Percentiles rank a stretch among this genome's conserved stretches.
Conservation (phyloP, 345 rosid genomes). For the Hibiscus mutabilis region DNA sequence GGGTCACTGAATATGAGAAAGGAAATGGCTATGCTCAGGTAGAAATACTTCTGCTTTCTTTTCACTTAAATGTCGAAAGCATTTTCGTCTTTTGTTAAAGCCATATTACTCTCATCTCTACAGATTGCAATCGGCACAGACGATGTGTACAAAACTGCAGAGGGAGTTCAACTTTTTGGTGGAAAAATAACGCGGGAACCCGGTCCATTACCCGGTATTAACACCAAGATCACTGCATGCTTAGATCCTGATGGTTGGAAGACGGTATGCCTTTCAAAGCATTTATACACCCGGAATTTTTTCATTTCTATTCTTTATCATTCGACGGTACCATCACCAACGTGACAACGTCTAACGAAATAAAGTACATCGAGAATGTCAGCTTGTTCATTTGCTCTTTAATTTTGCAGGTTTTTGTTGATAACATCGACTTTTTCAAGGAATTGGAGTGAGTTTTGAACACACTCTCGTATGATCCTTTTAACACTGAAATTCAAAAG, state of each 20-base stretch:
- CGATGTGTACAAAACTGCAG: constrained; percentile 96
- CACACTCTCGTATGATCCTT: constrained; percentile 12
- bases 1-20: constrained; percentile 59
- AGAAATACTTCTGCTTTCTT: constrained; percentile 1
- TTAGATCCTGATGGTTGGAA: constrained; percentile 99
- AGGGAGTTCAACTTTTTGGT: constrained; percentile 70
- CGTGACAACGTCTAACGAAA: neutral
- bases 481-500: constrained; percentile 2
- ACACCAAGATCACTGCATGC: constrained; percentile 93
- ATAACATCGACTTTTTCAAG: constrained; percentile 78
- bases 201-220: constrained; percentile 94
- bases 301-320: neutral
- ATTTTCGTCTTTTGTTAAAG: neutral
- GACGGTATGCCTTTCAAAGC: constrained; percentile 43
- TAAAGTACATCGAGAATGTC: neutral
- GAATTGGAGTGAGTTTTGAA: constrained; percentile 69
- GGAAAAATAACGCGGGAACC: constrained; percentile 92
- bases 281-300: neutral
- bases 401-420: constrained; percentile 75
- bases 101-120: neutral
- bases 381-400: neutral
- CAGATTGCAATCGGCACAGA: constrained; percentile 96
- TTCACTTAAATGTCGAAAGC: neutral
- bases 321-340: neutral
- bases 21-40: constrained; percentile 82